Evolutionary conservation across 1,139 yeast genomes (phyloP), one percentile per base, ranked within the genome.

Genomic region (Lipomyces yarrowii): DNA sequence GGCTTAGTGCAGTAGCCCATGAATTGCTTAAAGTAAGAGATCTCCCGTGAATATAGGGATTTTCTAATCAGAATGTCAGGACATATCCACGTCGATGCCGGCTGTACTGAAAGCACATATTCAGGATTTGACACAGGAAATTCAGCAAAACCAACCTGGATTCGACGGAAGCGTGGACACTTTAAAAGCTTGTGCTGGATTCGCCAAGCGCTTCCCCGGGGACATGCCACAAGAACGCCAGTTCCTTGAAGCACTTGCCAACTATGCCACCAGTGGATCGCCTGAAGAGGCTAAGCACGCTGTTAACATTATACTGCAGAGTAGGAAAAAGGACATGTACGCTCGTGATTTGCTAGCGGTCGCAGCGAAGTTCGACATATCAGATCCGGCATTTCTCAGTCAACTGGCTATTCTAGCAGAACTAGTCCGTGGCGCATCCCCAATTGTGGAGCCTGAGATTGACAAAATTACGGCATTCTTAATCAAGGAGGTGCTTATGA

Each of bases 261-360:
- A 77, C 1, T 77, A 87, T 51, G 84, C 90, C 0, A 67, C 80
- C 0, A 72, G 74, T 1, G 96, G 96, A 0, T 77, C 84, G 0
- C 86, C 91, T 0, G 69, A 74, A 13, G 91, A 89, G 71, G 89
- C 94, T 0, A 86, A 83, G 72, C 90, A 87, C 74, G 83, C 93
- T 0, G 79, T 87, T 10, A 87, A 86, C 73, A 79, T 89, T 8
- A 72, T 90, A n/a, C 77, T 85, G 42, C 78, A 77, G 80, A 1
- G 78, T 79, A 57, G 81, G 82, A 54, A 70, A 70, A 55, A 85
- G 82, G 52, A 74, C 78, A 3, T 75, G 77, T 33, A 76, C 82
- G 21, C 74, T 78, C 0, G 79, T 78, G 11, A 75, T 87, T 1
- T 85, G 71, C 93, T 70, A 15, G 62, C 54, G 10, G 52, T 26